Base-by-base conservation (phyloP, 129 eudicot species). In the Saussurea involucrata region DNA sequence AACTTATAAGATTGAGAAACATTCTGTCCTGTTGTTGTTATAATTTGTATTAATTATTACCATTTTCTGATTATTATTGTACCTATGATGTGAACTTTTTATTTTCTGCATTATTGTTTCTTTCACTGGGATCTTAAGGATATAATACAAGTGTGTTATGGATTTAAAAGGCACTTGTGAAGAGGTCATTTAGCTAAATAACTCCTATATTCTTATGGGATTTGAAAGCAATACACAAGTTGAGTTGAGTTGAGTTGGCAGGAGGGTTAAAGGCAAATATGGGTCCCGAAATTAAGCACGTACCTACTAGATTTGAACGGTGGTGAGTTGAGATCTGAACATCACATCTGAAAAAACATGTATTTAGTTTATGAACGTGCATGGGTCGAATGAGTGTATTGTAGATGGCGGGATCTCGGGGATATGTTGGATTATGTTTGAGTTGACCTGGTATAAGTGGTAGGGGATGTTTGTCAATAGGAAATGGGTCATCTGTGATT, bases 381-480 rank as follows among this genome's bases (percentile, higher is more conserved):
- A 40, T 65, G 37, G 73, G 83, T 72, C 67, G 63, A 63, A 9
- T 46, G 82, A 27, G 49, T 60, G 57, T 15, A 49, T 17, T 63
- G 77, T 78, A 49, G 61, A 53, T n/a, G 37, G 20, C 83, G 11
- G 36, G 73, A 72, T 72, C 33, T 71, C 40, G 73, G 77, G 78
- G 83, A 79, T 79, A 64, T 79, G 82, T 63, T 70, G 77, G 71
- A 44, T 64, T 60, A 77, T 53, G 6, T 53, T 53, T 53, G 61
- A 53, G 81, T 68, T 57, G 69, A 77, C 75, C 28, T 46, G 20
- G 15, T 72, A 18, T 42, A 69, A 61, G 69, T 77, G 81, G 81
- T 69, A 69, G 81, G 81, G 81, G 76, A 57, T 78, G 76, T 78
- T 69, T 78, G 76, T 57, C 20, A 25, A 36, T 58, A 17, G 65